Evolutionary conservation across 106 monocot genomes (phyloP).

Genomic region (Dioscorea dumetorum): DNA sequence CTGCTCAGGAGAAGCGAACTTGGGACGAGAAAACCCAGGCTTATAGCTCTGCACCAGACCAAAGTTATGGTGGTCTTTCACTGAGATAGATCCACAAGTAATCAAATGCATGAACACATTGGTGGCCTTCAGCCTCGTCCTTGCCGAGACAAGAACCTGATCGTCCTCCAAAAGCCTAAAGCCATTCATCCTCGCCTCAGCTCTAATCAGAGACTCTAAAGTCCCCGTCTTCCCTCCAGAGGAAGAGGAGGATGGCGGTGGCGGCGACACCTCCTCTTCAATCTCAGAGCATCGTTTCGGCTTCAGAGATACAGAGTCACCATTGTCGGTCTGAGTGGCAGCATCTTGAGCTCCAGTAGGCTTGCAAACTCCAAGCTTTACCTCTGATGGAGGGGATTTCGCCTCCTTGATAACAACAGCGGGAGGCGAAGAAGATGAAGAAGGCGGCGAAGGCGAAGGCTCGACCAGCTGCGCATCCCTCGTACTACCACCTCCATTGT

Average conservation of each 20-base stretch:
- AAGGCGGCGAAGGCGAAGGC: slow-evolving; percentile 15
- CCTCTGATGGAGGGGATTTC: slow-evolving; percentile 1
- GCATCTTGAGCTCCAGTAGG: slow-evolving; percentile 32
- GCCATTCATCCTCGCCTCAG: slow-evolving; percentile 28
- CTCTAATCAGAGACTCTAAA: slow-evolving; percentile 58
- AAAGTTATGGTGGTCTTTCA: slow-evolving; percentile 51
- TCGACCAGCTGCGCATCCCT: slow-evolving; percentile 21
- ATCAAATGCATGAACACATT: slow-evolving; percentile 60
- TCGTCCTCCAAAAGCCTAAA: slow-evolving; percentile 44
- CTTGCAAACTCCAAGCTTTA: slow-evolving; percentile 25
- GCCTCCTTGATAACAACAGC: slow-evolving; percentile 25
- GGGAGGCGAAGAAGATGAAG: slow-evolving; percentile 25
- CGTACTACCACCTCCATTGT: slow-evolving; percentile 6
- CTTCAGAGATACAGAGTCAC: slow-evolving; percentile 3
- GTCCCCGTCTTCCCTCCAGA: slow-evolving; percentile 43
- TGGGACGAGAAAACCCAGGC: slow-evolving; percentile 41
- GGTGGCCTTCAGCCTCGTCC: slow-evolving; percentile 36
- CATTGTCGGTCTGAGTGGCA: slow-evolving; percentile 57
- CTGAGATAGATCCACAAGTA: slow-evolving; percentile 62
- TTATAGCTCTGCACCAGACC: slow-evolving; percentile 36
- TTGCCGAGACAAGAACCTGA: slow-evolving; percentile 23
- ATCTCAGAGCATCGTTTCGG: slow-evolving; percentile 9
- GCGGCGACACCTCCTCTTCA: slow-evolving; percentile 23
- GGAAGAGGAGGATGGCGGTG: slow-evolving; percentile 19
- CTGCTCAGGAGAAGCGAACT: slow-evolving; percentile 38